These are phyloP conservation scores for Cucumis melo DNA, from an alignment of 306 rosid species.

Conservation along the genomic window DNA sequence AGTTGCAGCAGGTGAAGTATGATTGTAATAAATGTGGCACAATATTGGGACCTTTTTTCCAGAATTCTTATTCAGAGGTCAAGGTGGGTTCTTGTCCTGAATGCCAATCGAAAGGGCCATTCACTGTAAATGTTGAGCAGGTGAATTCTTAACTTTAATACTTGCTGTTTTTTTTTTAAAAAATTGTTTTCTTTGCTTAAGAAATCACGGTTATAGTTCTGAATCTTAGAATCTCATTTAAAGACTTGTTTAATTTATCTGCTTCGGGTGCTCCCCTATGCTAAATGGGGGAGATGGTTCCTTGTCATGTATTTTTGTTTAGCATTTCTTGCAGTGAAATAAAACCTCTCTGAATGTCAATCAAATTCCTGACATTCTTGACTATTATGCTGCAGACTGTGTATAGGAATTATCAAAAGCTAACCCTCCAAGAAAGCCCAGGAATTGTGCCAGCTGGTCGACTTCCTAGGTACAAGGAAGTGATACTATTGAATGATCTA, in stretches of 20 bases:
- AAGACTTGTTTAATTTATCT: neutral
- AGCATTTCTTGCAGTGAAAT: neutral
- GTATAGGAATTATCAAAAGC: slow-evolving; percentile 94
- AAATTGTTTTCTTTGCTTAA: neutral
- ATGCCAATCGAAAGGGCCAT: slow-evolving; percentile 95
- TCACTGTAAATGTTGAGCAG: slow-evolving; percentile 90
- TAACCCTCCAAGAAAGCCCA: slow-evolving; percentile 96
- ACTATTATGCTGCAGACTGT: slow-evolving; percentile 48
- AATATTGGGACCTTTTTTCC: slow-evolving; percentile 83
- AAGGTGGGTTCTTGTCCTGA: slow-evolving; percentile 98
- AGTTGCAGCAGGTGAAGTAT: slow-evolving; percentile 93
- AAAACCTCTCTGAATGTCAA: neutral
- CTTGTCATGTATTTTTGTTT: neutral
- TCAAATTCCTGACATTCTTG: neutral
- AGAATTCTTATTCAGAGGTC: slow-evolving; percentile 94
- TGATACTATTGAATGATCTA: slow-evolving; percentile 81
- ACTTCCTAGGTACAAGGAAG: slow-evolving; percentile 97
- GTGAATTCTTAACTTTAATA: slow-evolving; percentile 18
- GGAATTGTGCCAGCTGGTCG: slow-evolving; percentile 99
- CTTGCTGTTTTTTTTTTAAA: neutral
- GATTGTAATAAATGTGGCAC: slow-evolving; percentile 93
- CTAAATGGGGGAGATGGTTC: neutral
- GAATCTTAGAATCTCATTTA: neutral
- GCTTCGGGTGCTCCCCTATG: neutral
- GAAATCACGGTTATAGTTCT: neutral